Evolutionary conservation across 768 basidiomycete species (phyloP).

Genomic region (Termitomyces sp.): DNA sequence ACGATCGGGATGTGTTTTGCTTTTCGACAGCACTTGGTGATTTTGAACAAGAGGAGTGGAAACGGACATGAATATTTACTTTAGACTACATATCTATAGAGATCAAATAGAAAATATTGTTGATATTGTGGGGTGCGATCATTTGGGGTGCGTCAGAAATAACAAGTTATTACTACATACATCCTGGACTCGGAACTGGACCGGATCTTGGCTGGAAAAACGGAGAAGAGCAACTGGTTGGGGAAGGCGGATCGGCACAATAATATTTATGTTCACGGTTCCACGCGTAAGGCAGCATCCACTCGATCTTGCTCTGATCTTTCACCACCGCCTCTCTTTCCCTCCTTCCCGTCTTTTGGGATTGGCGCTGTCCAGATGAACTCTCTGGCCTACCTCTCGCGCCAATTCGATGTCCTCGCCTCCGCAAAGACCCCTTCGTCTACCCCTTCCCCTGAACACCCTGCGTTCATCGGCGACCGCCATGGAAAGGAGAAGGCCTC

Average conservation of each 20-base stretch:
- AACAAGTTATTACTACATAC: no score
- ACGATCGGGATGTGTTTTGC: conserved; percentile 51
- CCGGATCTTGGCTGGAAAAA: conserved; percentile 8
- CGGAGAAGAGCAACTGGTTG: not conserved
- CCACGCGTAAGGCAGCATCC: conserved; percentile 11
- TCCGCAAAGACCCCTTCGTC: conserved; percentile 56
- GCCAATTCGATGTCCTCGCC: conserved; percentile 77
- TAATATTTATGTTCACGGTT: conserved; percentile 5
- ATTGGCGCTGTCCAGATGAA: conserved; percentile 51
- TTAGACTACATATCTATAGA: conserved; percentile 20
- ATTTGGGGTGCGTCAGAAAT: not conserved
- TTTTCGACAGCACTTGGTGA: conserved; percentile 39
- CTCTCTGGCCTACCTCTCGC: conserved; percentile 76
- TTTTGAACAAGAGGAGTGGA: conserved; percentile 37
- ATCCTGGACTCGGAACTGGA: not conserved
- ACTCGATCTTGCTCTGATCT: conserved; percentile 12
- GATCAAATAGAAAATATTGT: not conserved
- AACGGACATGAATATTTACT: conserved; percentile 51
- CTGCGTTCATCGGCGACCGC: conserved; percentile 24
- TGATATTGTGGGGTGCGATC: not conserved
- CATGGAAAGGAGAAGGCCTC: conserved; percentile 20
- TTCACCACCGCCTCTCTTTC: not conserved
- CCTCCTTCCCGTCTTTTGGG: not conserved
- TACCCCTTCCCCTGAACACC: conserved; percentile 41
- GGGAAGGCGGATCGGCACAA: conserved; percentile 12